Evolutionary conservation across 106 monocot species (phyloP).

Genomic region (Dioscorea zingiberensis): DNA sequence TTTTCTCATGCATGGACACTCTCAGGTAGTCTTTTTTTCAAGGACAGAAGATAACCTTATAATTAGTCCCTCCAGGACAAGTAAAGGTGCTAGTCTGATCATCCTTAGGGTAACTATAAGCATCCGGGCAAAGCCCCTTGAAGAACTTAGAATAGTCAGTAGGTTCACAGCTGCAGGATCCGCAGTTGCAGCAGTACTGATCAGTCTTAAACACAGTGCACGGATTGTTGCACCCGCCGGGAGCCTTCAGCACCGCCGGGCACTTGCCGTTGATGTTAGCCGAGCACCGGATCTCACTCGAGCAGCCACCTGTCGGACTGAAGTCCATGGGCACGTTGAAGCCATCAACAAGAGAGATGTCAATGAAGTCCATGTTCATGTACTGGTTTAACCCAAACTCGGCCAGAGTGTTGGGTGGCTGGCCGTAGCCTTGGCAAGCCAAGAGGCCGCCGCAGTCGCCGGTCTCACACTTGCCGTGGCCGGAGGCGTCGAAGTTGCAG

Average conservation of each 20-base stretch:
- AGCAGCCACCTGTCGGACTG: neutral
- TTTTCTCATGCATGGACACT: no score
- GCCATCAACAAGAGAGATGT: constrained; percentile 45
- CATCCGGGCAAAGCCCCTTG: constrained; percentile 17
- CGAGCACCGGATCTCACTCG: neutral
- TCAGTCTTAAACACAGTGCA: constrained; percentile 13
- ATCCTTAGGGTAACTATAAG: constrained; percentile 22
- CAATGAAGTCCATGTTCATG: constrained; percentile 28
- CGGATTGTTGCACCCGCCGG: constrained; percentile 10
- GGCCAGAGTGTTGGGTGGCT: constrained; percentile 33
- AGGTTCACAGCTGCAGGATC: constrained; percentile 16
- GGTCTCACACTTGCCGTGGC: constrained; percentile 29
- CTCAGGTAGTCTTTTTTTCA: no score
- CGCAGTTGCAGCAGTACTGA: constrained; percentile 11
- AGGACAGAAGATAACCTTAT: constrained; percentile 21
- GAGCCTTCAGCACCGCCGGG: constrained; percentile 16
- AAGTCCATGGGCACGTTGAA: constrained; percentile 26
- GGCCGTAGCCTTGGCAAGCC: constrained; percentile 21
- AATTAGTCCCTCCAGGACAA: constrained; percentile 17
- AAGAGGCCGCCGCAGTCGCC: constrained; percentile 51
- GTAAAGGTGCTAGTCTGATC: constrained; percentile 20
- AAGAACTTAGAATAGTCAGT: constrained; percentile 18
- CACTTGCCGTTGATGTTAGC: constrained; percentile 30
- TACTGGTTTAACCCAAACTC: constrained; percentile 33
- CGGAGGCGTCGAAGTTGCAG: constrained; percentile 37